Conservation (phyloP, 1,284 basidiomycete species). For the Trichosporon inkin region DNA sequence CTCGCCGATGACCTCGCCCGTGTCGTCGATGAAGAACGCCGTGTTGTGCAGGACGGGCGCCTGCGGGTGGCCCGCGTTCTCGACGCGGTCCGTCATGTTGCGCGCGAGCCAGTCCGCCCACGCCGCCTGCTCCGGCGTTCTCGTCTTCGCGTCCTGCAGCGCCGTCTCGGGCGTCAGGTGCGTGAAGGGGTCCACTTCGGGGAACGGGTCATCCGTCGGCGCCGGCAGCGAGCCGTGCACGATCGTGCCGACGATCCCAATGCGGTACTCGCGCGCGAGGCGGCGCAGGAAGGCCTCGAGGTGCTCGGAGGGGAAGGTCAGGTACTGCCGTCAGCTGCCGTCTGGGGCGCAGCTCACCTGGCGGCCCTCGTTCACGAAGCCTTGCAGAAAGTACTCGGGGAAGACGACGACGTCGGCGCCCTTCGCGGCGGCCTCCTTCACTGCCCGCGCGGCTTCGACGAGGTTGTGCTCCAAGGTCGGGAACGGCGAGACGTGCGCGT, state of each 20-base stretch:
- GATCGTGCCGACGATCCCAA: conserved; percentile 43
- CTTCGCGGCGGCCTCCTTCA: conserved; percentile 26
- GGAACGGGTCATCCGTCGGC: conserved; percentile 15
- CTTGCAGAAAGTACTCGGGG: conserved; percentile 50
- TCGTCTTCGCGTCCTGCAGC: background rate
- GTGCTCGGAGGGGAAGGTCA: conserved; percentile 36
- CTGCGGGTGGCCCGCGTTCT: conserved; percentile 22
- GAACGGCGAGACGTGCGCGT: conserved; percentile 23
- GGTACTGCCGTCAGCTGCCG: conserved; percentile 30
- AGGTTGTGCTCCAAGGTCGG: conserved; percentile 36
- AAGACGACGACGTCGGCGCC: conserved; percentile 46
- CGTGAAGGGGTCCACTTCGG: conserved; percentile 30
- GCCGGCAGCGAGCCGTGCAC: conserved; percentile 32
- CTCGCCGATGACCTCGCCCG: conserved; percentile 31
- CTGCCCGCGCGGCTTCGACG: conserved; percentile 18
- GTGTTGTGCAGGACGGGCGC: conserved; percentile 35
- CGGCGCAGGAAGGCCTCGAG: conserved; percentile 28
- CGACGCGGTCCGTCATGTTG: conserved; percentile 25
- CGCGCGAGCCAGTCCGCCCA: conserved; percentile 31
- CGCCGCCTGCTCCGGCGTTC: conserved; percentile 15
- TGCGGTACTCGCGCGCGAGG: conserved; percentile 30
- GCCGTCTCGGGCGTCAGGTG: conserved; percentile 28
- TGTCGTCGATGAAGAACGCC: conserved; percentile 45
- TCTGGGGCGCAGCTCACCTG: conserved; percentile 30
- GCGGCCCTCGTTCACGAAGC: conserved; percentile 38